These are phyloP conservation scores for Fusarium globosum DNA, from an alignment of 2,329 filamentous ascomycete genomes.

Conservation along the genomic window DNA sequence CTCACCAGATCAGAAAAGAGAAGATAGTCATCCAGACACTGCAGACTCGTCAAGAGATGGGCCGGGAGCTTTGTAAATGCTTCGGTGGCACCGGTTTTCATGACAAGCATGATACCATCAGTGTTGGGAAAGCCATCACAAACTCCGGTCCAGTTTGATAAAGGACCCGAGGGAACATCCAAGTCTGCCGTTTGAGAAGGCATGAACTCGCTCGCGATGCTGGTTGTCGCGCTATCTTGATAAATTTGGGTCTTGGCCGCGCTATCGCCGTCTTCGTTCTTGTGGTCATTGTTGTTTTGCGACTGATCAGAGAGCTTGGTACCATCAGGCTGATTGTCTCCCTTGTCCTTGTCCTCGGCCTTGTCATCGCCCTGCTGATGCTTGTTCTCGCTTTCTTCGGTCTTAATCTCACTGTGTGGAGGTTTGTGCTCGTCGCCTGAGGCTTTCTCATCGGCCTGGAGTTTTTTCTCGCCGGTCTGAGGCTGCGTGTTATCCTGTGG, in stretches of 20 bases:
- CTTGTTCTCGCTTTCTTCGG: conserved; percentile 11
- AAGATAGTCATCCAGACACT: conserved; percentile 65
- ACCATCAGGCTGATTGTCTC: not conserved
- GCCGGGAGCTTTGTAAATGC: conserved; percentile 64
- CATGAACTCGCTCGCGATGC: not conserved
- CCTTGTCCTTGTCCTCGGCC: conserved; percentile 36
- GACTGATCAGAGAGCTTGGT: not conserved
- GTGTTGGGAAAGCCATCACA: conserved; percentile 58
- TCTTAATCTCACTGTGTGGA: not conserved
- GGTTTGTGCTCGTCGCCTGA: not conserved
- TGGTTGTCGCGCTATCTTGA: not conserved
- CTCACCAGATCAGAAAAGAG: conserved; percentile 66
- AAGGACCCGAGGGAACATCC: conserved; percentile 26
- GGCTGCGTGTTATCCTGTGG: conserved; percentile 1
- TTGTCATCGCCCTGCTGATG: conserved; percentile 1
- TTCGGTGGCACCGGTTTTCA: conserved; percentile 71
- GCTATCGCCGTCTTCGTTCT: not conserved
- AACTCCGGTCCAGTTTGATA: conserved; percentile 18
- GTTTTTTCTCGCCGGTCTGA: conserved; percentile 1
- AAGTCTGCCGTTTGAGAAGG: conserved; percentile 19
- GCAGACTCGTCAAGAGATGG: conserved; percentile 65
- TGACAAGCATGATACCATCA: conserved; percentile 60
- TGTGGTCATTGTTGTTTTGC: conserved; percentile 13
- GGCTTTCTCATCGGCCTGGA: not conserved
- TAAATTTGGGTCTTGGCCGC: conserved; percentile 1